Evolutionary conservation across 768 basidiomycete species (phyloP), one percentile per base, ranked within the genome.

Genomic region (Chiua virens): DNA sequence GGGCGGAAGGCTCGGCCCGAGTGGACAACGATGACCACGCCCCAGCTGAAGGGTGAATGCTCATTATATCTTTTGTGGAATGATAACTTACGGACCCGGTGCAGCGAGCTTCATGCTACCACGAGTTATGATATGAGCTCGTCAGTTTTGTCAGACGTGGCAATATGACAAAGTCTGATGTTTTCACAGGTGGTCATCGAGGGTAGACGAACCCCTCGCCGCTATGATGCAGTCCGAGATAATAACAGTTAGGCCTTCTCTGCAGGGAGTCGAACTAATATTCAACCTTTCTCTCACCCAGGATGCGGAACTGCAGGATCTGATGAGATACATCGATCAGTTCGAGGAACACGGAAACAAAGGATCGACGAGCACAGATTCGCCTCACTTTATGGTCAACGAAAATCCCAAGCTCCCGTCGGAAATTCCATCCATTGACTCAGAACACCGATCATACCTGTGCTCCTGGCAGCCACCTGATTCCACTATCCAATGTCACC

Each of bases 401-500:
- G 0, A 9, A 7, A 27, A 13, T 18, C n/a, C n/a, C 18, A 44
- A 49, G 3, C 17, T 4, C 38, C 46, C 41, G 0, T 28, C 30
- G 0, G 38, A 18, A 38, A 10, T 7, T 5, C 5, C 22, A 9
- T 20, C 42, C 4, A 5, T 34, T 11, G 5, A 23, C 13, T 15
- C 39, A 1, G 36, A 34, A 15, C 17, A 36, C 23, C 34, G 37
- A 6, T 40, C 34, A 8, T 57, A 61, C 32, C 14, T 0, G 8
- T 64, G 61, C 23, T 42, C 47, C 22, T 63, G 64, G 64, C 9
- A n/a, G 5, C 22, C n/a, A 1, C 35, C 55, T 3, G 25, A 15
- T 15, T 42, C 53, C 7, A 10, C 25, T 15, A 3, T 1, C 2
- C 13, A 1, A 15, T 65, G 64, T 9, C 1, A 15, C 2, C 32